These are phyloP conservation scores for Triangularia verruculosa DNA, from an alignment of 2,329 filamentous ascomycete genomes.

Conservation along the genomic window DNA sequence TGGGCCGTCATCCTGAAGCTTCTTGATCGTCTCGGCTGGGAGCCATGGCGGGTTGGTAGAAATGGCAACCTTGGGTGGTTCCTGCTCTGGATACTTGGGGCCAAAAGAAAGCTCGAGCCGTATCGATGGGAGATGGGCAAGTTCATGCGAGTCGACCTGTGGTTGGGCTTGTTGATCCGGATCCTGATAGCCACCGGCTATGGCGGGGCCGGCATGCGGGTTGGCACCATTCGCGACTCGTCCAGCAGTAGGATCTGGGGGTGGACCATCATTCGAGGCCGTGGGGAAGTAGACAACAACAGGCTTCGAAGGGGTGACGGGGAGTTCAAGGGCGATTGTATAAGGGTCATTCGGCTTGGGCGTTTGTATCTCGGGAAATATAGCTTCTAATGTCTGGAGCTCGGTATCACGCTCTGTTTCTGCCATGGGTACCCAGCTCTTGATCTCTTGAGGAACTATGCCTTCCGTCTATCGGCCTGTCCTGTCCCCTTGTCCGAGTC, in stretches of 20 bases:
- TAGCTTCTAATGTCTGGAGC: slow-evolving; percentile 59
- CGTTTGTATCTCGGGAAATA: slow-evolving; percentile 62
- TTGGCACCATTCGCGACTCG: slow-evolving; percentile 1
- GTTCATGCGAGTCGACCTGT: slow-evolving; percentile 45
- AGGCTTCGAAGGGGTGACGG: slow-evolving; percentile 52
- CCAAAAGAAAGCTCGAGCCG: slow-evolving; percentile 54
- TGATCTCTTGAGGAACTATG: neutral
- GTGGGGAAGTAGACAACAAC: slow-evolving; percentile 58
- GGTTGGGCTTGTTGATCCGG: neutral
- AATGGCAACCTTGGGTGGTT: slow-evolving; percentile 50
- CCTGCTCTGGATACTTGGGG: slow-evolving; percentile 53
- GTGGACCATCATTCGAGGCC: slow-evolving; percentile 35
- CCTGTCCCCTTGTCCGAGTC: neutral
- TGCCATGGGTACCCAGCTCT: slow-evolving; percentile 12
- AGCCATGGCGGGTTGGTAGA: slow-evolving; percentile 59
- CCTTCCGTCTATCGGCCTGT: neutral
- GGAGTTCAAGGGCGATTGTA: slow-evolving; percentile 55
- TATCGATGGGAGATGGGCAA: slow-evolving; percentile 58
- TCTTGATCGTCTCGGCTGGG: slow-evolving; percentile 43
- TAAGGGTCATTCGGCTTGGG: slow-evolving; percentile 43
- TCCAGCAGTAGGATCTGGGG: neutral
- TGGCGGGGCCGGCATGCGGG: slow-evolving; percentile 9
- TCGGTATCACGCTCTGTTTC: slow-evolving; percentile 47
- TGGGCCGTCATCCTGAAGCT: slow-evolving; percentile 49
- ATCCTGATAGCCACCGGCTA: neutral